A percentile compares a stretch with the other conserved stretches of the same genome.
Conservation (phyloP, 495 filamentous ascomycete genomes). For the Niebla homalea region DNA sequence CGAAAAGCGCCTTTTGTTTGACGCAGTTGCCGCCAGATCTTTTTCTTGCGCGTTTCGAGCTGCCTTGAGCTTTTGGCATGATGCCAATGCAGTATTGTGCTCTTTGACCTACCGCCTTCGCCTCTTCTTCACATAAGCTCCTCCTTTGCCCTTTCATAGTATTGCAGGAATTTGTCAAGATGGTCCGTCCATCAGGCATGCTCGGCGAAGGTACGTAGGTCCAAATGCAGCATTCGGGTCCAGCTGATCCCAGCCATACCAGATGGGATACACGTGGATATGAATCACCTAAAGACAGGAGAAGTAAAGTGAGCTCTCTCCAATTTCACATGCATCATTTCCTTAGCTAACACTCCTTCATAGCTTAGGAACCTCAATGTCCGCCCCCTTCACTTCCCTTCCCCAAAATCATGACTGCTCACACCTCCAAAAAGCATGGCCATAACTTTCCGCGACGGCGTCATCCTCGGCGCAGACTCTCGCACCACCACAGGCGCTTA, state of each 20-base stretch:
- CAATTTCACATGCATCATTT: neutral
- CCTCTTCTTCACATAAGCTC: neutral
- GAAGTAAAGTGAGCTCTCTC: slow-evolving; percentile 64
- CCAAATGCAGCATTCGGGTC: slow-evolving; percentile 5
- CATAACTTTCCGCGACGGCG: slow-evolving; percentile 94
- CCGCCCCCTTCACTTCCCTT: slow-evolving; percentile 28
- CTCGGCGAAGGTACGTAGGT: slow-evolving; percentile 52
- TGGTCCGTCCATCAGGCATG: slow-evolving; percentile 41
- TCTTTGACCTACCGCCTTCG: neutral
- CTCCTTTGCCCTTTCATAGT: neutral
- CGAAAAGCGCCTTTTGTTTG: neutral
- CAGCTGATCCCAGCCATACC: neutral
- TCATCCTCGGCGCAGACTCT: slow-evolving; percentile 91
- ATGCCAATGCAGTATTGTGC: neutral
- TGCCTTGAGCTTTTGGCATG: neutral
- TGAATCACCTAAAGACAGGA: slow-evolving; percentile 86
- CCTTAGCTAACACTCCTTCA: slow-evolving; percentile 22
- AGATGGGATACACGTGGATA: slow-evolving; percentile 99
- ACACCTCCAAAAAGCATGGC: slow-evolving; percentile 38
- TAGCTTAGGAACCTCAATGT: slow-evolving; percentile 97
- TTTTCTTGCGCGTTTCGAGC: neutral
- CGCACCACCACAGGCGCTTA: slow-evolving; percentile 97
- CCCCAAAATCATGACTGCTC: neutral
- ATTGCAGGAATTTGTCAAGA: neutral
- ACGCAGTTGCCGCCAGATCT: neutral